phyloP scores from a whole-genome alignment of 306 rosid genomes.

The Vachellia collinsii region DNA sequence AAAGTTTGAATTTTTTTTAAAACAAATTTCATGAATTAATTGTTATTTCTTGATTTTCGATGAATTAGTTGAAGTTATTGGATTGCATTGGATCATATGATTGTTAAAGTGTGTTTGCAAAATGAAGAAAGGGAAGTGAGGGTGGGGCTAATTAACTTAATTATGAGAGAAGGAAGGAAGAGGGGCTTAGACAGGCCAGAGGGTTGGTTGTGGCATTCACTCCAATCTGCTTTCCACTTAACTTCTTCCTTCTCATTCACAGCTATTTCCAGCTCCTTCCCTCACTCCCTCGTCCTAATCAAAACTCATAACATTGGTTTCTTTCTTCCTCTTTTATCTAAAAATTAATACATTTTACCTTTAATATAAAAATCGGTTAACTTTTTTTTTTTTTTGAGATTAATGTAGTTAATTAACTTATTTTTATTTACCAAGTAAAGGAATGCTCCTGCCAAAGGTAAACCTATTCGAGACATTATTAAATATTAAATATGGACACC shows the following conservation, averaged over 20 bases:
- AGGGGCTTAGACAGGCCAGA: background rate
- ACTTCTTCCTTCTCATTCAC: background rate
- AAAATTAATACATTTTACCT: background rate
- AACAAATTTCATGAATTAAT: too few species aligned
- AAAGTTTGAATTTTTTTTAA: too few species aligned
- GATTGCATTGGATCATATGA: too few species aligned
- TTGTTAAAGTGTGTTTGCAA: background rate
- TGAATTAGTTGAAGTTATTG: too few species aligned
- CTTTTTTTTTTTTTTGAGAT: too few species aligned
- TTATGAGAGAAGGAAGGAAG: background rate
- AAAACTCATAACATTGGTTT: background rate
- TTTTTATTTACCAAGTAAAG: too few species aligned
- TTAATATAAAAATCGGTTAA: too few species aligned
- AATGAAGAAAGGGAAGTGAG: background rate
- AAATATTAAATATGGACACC: too few species aligned
- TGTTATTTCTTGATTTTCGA: too few species aligned
- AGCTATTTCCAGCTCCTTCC: background rate
- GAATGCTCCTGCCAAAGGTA: too few species aligned
- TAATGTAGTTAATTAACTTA: too few species aligned
- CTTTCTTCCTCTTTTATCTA: background rate
- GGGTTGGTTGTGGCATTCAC: slow-evolving; percentile 5
- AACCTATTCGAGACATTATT: too few species aligned
- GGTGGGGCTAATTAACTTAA: background rate
- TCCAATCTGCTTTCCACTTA: background rate
- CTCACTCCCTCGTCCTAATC: background rate